A percentile compares a stretch with the other conserved stretches of the same genome.
Evolutionary conservation across 163 green algal species (phyloP).

Genomic region (Scenedesmus sp.): DNA sequence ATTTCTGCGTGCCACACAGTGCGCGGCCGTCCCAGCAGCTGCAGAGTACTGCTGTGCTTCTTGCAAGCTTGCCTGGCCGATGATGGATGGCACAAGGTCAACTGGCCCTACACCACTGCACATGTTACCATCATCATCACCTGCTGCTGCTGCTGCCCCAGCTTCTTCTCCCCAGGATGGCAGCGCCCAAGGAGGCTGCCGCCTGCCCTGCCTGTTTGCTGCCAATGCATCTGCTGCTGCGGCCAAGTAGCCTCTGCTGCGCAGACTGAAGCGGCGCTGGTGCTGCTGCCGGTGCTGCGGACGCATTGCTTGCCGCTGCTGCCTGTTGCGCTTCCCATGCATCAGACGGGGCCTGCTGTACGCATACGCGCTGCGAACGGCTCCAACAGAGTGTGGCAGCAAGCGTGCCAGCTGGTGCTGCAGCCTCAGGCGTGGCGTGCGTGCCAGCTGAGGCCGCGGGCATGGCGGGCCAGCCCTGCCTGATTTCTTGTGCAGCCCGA

Average conservation of each 20-base stretch:
- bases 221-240: slow-evolving; percentile 14
- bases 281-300: background rate
- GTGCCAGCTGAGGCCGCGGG: background rate
- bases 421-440: background rate
- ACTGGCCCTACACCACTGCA: background rate
- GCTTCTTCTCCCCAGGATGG: background rate
- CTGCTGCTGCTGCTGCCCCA: slow-evolving; percentile 21
- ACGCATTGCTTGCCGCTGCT: background rate
- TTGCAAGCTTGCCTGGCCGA: background rate
- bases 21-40: background rate
- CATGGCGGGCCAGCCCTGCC: background rate
- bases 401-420: background rate
- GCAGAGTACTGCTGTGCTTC: background rate
- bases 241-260: background rate
- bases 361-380: too few species aligned
- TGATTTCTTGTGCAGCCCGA: background rate
- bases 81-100: background rate
- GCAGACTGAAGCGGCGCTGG: background rate
- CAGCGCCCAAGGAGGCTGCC: background rate
- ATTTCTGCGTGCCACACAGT: background rate
- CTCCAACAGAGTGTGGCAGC: background rate
- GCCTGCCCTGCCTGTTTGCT: background rate
- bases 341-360: background rate
- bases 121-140: background rate
- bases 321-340: background rate